phyloP scores from a whole-genome alignment of 2,329 filamentous ascomycete species.

The Talaromyces marneffei region DNA sequence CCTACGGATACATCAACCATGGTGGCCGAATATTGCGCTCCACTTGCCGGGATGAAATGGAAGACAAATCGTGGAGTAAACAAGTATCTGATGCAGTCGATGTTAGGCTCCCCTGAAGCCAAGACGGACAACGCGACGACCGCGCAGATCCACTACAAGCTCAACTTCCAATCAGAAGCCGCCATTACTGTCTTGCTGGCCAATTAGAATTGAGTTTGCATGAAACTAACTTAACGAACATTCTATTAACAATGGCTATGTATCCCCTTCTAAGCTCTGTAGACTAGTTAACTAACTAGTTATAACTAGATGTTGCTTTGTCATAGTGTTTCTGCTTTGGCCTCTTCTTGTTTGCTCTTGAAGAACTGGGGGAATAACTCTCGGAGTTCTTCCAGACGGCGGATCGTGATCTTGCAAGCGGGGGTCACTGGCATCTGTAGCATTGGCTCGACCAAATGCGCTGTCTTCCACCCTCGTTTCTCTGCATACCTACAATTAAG shows the following conservation, averaged over 20 bases:
- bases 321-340: background rate
- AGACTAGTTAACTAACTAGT: no score
- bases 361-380: slow-evolving; percentile 79
- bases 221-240: no score
- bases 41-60: background rate
- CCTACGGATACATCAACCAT: slow-evolving; percentile 43
- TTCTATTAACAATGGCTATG: background rate
- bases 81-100: background rate
- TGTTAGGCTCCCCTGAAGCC: slow-evolving; percentile 13
- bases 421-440: slow-evolving; percentile 57
- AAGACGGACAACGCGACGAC: slow-evolving; percentile 15
- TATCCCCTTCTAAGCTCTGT: slow-evolving; percentile 1
- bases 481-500: slow-evolving; percentile 73
- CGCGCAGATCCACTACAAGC: slow-evolving; percentile 6
- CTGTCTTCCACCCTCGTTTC: slow-evolving; percentile 77
- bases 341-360: slow-evolving; percentile 42
- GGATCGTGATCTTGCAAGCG: slow-evolving; percentile 69
- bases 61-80: background rate
- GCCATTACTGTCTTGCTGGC: background rate
- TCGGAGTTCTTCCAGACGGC: slow-evolving; percentile 68
- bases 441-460: slow-evolving; percentile 76
- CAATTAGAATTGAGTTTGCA: no score
- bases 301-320: background rate
- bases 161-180: background rate
- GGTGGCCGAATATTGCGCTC: background rate